These are phyloP conservation scores for Dictyostelium intermedium DNA, from an alignment of 78 protist genomes.

Conservation along the genomic window DNA sequence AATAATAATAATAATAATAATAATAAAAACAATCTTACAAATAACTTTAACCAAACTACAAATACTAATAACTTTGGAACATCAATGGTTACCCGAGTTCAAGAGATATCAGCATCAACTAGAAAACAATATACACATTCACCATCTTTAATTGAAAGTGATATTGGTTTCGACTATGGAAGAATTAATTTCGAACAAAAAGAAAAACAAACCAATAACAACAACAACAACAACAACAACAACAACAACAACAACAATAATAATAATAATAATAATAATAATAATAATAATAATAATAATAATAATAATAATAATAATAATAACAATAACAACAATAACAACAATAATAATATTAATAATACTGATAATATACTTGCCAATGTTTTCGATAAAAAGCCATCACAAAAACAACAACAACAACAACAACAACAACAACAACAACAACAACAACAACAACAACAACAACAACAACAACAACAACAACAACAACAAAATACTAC, in stretches of 20 bases:
- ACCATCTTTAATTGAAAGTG: slow-evolving; percentile 61
- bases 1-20: background rate
- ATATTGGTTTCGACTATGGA: slow-evolving; percentile 39
- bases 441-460: background rate
- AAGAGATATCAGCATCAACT: background rate
- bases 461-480: background rate
- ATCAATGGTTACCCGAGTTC: slow-evolving; percentile 47
- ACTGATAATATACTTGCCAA: background rate
- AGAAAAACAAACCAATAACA: background rate
- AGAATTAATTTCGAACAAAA: slow-evolving; percentile 44
- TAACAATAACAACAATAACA: too few relatives aligned
- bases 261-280: too few relatives aligned
- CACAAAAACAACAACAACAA: background rate
- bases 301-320: too few relatives aligned
- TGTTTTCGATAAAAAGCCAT: background rate
- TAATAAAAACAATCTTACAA: background rate
- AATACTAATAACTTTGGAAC: background rate
- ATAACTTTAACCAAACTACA: background rate
- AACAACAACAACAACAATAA: background rate
- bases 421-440: background rate
- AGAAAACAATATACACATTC: slow-evolving; percentile 50
- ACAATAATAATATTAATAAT: background rate
- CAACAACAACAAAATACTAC: background rate
- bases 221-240: background rate
- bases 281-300: too few relatives aligned